These are phyloP conservation scores for Lumnitzera racemosa DNA, from an alignment of 345 rosid genomes.

Conservation along the genomic window DNA sequence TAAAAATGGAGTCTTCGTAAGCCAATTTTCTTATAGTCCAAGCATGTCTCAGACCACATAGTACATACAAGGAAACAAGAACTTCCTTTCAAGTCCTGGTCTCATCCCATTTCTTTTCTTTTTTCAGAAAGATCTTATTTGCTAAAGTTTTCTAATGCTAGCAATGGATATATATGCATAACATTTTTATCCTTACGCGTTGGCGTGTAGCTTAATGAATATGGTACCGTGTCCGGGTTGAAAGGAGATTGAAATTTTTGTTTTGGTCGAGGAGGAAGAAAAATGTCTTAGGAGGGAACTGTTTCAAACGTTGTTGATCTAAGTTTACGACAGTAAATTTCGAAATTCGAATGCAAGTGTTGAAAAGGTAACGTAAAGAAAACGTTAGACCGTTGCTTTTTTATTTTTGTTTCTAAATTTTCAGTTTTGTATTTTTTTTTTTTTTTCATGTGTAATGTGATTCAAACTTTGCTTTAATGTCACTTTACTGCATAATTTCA, in stretches of 20 bases:
- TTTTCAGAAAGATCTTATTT: neutral
- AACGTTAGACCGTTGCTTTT: conserved; percentile 42
- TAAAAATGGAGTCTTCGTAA: too few species aligned
- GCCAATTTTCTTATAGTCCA: too few species aligned
- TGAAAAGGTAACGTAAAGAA: conserved; percentile 30
- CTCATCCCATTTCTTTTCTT: neutral
- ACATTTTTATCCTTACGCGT: too few species aligned
- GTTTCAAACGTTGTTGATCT: conserved; percentile 21
- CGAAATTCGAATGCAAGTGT: conserved; percentile 31
- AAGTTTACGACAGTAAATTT: conserved; percentile 18
- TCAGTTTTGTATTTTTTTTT: conserved; percentile 15
- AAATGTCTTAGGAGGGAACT: conserved; percentile 31
- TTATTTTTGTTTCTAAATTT: conserved; percentile 33
- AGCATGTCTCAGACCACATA: conserved; percentile 1
- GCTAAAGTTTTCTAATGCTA: too few species aligned
- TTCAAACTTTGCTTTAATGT: conserved; percentile 14
- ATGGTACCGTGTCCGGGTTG: too few species aligned
- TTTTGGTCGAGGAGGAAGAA: conserved; percentile 1
- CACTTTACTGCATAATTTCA: conserved; percentile 11
- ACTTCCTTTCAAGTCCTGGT: neutral
- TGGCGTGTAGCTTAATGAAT: too few species aligned
- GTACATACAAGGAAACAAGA: neutral
- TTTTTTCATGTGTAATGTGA: neutral
- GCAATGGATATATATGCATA: too few species aligned
- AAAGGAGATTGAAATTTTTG: too few species aligned